These are phyloP conservation scores for Lentinula lateritia DNA, from an alignment of 768 basidiomycete genomes.

Conservation along the genomic window DNA sequence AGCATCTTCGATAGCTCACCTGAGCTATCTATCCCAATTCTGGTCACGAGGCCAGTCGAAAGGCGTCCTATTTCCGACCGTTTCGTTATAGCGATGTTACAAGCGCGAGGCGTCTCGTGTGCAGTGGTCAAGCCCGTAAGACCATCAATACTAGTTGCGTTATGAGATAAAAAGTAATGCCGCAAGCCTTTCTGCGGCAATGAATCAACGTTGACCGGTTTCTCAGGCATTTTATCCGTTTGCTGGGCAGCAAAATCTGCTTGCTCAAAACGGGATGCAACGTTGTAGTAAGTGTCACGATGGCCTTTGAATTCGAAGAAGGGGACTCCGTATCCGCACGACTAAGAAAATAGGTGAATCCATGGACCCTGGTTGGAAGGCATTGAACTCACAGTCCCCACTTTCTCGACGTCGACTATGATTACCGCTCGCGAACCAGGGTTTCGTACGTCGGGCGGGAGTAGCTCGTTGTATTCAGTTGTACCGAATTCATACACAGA, in stretches of 20 bases:
- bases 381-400: conserved; percentile 33
- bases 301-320: conserved; percentile 52
- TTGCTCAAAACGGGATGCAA: conserved; percentile 34
- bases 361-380: not conserved
- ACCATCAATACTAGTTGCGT: conserved; percentile 50
- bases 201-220: not conserved
- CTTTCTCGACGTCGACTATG: conserved; percentile 55
- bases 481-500: conserved; percentile 58
- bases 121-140: conserved; percentile 41
- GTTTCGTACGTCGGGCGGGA: conserved; percentile 39
- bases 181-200: conserved; percentile 40
- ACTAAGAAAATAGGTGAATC: conserved; percentile 29
- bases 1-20: not conserved
- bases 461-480: conserved; percentile 49
- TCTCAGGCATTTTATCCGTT: not conserved
- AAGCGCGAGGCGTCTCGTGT: conserved; percentile 5
- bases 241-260: conserved; percentile 24
- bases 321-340: conserved; percentile 63
- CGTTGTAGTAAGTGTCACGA: conserved; percentile 43
- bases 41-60: not conserved
- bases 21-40: not conserved
- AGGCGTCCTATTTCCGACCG: not conserved
- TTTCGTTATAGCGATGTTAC: no score
- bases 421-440: conserved; percentile 59
- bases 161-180: conserved; percentile 49